These are phyloP conservation scores for Monilinia aucupariae DNA, from an alignment of 2,329 filamentous ascomycete genomes.

Conservation along the genomic window DNA sequence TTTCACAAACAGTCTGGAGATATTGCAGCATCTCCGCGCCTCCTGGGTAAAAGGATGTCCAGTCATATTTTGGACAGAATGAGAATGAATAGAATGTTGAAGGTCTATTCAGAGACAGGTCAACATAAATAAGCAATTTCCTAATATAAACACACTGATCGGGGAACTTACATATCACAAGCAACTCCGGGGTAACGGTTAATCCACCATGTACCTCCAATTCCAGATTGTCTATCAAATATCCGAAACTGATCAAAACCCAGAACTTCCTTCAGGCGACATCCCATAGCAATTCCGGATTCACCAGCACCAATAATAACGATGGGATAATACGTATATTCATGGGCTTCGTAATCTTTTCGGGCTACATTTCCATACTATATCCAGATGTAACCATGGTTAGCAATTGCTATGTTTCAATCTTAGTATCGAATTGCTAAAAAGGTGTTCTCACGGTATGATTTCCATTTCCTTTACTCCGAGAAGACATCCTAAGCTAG, in stretches of 20 bases:
- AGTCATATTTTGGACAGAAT: constrained; percentile 55
- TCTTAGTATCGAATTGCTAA: neutral
- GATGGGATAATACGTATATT: constrained; percentile 39
- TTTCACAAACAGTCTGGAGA: constrained; percentile 47
- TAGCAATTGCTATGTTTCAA: neutral
- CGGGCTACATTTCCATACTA: constrained; percentile 36
- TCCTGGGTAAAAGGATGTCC: constrained; percentile 52
- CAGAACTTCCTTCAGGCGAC: constrained; percentile 47
- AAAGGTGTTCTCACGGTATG: neutral
- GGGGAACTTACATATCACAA: constrained; percentile 43
- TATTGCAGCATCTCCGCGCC: constrained; percentile 56
- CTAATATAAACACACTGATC: neutral
- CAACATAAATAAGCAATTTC: neutral
- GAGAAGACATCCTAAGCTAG: neutral
- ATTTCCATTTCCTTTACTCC: neutral
- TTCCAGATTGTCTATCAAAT: constrained; percentile 50
- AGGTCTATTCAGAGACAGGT: constrained; percentile 38
- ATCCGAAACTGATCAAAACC: constrained; percentile 54
- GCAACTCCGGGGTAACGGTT: constrained; percentile 52
- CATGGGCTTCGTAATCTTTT: constrained; percentile 38
- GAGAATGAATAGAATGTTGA: constrained; percentile 54
- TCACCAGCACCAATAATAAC: constrained; percentile 54
- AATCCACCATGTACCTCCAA: constrained; percentile 52
- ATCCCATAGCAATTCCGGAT: constrained; percentile 55
- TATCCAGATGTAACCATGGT: neutral